phyloP scores from a whole-genome alignment of 2,329 filamentous ascomycete genomes.

The Cytospora piceicola region DNA sequence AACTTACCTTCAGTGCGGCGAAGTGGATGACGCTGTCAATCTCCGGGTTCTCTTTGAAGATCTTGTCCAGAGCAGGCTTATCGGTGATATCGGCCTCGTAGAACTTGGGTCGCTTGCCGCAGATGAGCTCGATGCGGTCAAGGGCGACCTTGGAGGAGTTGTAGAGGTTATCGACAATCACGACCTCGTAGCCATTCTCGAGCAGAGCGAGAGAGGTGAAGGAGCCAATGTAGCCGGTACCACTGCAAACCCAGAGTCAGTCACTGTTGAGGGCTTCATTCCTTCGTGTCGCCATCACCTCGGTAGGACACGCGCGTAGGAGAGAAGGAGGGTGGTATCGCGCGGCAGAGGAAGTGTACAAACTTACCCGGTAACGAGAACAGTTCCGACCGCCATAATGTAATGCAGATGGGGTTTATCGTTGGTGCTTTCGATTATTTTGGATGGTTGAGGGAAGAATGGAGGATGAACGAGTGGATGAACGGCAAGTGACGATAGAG shows the following conservation, averaged over 20 bases:
- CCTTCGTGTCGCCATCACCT: background rate
- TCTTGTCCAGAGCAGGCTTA: slow-evolving; percentile 78
- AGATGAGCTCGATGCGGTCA: slow-evolving; percentile 93
- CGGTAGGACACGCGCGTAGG: slow-evolving; percentile 3
- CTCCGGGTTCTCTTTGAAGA: slow-evolving; percentile 86
- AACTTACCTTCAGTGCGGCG: slow-evolving; percentile 84
- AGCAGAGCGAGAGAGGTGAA: slow-evolving; percentile 94
- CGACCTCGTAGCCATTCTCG: slow-evolving; percentile 92
- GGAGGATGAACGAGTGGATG: slow-evolving; percentile 3
- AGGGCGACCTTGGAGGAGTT: slow-evolving; percentile 92
- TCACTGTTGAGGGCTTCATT: slow-evolving; percentile 3
- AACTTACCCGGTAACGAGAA: slow-evolving; percentile 90
- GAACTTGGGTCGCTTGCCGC: slow-evolving; percentile 84
- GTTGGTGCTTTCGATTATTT: background rate
- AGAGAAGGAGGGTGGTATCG: slow-evolving; percentile 5
- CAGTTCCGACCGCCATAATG: slow-evolving; percentile 66
- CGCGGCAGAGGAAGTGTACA: slow-evolving; percentile 19
- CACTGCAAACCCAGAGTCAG: slow-evolving; percentile 60
- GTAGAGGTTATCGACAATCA: slow-evolving; percentile 95
- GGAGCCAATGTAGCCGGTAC: slow-evolving; percentile 98
- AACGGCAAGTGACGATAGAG: background rate
- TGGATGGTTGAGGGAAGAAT: background rate
- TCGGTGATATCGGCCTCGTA: slow-evolving; percentile 88
- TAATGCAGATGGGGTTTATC: slow-evolving; percentile 7
- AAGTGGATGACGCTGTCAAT: slow-evolving; percentile 99